Evolutionary conservation across 2,329 filamentous ascomycete species (phyloP).

Genomic region (Seiridium unicorne): DNA sequence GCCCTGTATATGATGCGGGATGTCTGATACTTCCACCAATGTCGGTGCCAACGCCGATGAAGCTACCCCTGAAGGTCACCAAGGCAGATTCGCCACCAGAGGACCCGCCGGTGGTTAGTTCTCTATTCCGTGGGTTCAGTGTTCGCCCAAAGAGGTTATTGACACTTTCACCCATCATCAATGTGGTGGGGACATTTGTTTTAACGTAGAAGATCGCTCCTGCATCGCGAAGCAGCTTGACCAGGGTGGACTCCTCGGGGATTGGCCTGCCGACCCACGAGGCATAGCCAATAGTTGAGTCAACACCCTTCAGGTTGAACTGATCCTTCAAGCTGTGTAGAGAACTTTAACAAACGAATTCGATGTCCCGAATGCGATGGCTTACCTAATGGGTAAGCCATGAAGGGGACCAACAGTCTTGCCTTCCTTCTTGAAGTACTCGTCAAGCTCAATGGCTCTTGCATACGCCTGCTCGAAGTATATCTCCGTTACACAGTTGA

Average conservation of each 20-base stretch:
- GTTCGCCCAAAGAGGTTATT: slow-evolving; percentile 63
- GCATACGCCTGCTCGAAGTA: slow-evolving; percentile 38
- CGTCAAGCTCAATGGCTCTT: slow-evolving; percentile 39
- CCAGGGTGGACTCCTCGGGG: slow-evolving; percentile 29
- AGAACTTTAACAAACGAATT: not conserved
- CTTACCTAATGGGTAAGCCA: slow-evolving; percentile 19
- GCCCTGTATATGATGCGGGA: slow-evolving; percentile 41
- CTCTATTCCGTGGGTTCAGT: slow-evolving; percentile 59
- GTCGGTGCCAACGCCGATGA: slow-evolving; percentile 42
- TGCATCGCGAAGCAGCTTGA: slow-evolving; percentile 28
- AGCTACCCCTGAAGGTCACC: slow-evolving; percentile 36
- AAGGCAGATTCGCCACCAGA: slow-evolving; percentile 59
- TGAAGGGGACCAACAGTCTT: slow-evolving; percentile 49
- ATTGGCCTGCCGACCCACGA: slow-evolving; percentile 34
- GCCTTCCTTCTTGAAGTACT: slow-evolving; percentile 30
- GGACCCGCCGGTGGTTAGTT: slow-evolving; percentile 59
- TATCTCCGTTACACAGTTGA: slow-evolving; percentile 21
- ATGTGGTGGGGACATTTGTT: slow-evolving; percentile 55
- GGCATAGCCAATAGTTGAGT: slow-evolving; percentile 34
- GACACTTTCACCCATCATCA: slow-evolving; percentile 53
- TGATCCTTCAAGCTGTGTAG: slow-evolving; percentile 13
- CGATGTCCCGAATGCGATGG: not conserved
- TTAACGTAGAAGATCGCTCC: slow-evolving; percentile 41
- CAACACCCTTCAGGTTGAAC: slow-evolving; percentile 24
- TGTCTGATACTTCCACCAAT: slow-evolving; percentile 44